Conservation (phyloP, 495 filamentous ascomycete species). For the Aspergillus nidulans region DNA sequence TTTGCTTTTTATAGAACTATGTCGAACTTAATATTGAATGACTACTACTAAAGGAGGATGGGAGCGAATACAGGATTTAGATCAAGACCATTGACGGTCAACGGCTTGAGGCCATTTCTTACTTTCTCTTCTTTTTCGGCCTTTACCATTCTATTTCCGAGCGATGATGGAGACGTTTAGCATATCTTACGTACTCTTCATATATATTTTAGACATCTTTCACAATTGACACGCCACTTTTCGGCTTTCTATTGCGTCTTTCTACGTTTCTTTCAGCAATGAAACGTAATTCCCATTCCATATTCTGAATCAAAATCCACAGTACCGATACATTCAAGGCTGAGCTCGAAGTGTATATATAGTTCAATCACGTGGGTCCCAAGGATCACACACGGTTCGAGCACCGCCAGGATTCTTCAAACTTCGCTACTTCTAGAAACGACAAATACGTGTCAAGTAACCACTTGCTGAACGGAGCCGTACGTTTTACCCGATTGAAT, state of each 20-base stretch:
- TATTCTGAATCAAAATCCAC: not conserved
- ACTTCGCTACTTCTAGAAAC: no score
- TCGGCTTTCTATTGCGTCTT: not conserved
- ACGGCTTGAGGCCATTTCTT: constrained; percentile 18
- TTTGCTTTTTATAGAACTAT: constrained; percentile 18
- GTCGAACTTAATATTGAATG: constrained; percentile 22
- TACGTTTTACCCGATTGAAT: no score
- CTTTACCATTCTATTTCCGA: constrained; percentile 14
- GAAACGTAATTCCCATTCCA: no score
- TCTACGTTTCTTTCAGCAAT: no score
- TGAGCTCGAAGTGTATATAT: no score
- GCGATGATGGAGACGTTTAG: constrained; percentile 20
- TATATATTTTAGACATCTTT: not conserved
- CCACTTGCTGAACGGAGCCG: no score
- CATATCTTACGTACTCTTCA: constrained; percentile 12
- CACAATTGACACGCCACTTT: not conserved
- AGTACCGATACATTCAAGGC: no score
- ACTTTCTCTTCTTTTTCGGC: constrained; percentile 10
- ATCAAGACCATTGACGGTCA: constrained; percentile 16
- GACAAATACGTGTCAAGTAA: no score
- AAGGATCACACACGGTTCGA: no score
- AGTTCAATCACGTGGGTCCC: no score
- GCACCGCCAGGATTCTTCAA: no score
- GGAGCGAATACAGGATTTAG: constrained; percentile 7
- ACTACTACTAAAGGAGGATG: constrained; percentile 6